These are phyloP conservation scores for Pulveroboletus sp. DNA, from an alignment of 768 basidiomycete genomes.

Conservation along the genomic window DNA sequence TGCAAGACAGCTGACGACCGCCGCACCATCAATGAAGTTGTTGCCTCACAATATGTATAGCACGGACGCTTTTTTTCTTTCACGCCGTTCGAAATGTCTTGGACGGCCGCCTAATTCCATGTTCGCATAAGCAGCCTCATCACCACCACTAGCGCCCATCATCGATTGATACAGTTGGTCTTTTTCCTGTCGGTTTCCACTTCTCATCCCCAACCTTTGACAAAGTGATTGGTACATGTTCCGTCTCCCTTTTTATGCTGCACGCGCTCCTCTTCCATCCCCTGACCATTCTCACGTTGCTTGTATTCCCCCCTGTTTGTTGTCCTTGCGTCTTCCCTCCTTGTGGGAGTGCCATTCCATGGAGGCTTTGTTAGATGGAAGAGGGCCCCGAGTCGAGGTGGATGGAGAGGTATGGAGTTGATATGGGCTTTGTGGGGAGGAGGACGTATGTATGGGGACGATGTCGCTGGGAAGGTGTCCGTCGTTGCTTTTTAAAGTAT, in stretches of 20 bases:
- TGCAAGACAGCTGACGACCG: slow-evolving; percentile 17
- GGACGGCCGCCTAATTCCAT: slow-evolving; percentile 30
- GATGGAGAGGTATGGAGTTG: slow-evolving; percentile 10
- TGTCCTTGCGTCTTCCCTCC: slow-evolving; percentile 69
- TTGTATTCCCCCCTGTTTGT: slow-evolving; percentile 38
- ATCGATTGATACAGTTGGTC: slow-evolving; percentile 27
- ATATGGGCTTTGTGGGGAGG: background rate
- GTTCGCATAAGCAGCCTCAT: slow-evolving; percentile 22
- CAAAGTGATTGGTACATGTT: slow-evolving; percentile 22
- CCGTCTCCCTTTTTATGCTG: slow-evolving; percentile 20
- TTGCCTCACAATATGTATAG: slow-evolving; percentile 42
- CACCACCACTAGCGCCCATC: slow-evolving; percentile 31
- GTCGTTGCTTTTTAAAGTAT: background rate
- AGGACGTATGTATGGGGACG: slow-evolving; percentile 1
- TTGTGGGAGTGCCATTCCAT: slow-evolving; percentile 26
- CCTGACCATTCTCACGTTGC: slow-evolving; percentile 21
- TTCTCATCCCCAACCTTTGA: slow-evolving; percentile 16
- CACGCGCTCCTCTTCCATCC: slow-evolving; percentile 16
- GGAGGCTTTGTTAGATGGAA: slow-evolving; percentile 64
- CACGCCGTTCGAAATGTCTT: slow-evolving; percentile 33
- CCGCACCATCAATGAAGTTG: slow-evolving; percentile 28
- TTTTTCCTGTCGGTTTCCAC: slow-evolving; percentile 23
- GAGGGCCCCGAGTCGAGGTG: slow-evolving; percentile 54
- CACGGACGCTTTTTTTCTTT: slow-evolving; percentile 78
- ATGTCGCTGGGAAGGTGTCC: background rate